Evolutionary conservation across 2,329 filamentous ascomycete genomes (phyloP).

Genomic region (Colletotrichum cuscutae): DNA sequence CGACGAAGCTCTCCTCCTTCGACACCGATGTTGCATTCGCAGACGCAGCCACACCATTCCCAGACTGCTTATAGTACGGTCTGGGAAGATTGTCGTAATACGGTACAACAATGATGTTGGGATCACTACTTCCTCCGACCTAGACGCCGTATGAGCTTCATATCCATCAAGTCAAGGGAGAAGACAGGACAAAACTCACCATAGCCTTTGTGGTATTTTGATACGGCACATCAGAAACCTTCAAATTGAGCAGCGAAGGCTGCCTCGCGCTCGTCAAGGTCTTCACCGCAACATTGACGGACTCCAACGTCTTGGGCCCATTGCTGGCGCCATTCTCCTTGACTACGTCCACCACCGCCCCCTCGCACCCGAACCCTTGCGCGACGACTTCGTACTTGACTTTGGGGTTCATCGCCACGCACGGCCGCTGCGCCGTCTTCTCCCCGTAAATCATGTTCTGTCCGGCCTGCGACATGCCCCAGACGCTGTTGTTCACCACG

Average conservation of each 20-base stretch:
- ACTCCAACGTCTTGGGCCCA: not conserved
- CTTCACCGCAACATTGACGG: not conserved
- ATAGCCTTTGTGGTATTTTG: constrained; percentile 12
- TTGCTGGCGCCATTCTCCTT: not conserved
- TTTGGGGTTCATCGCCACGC: constrained; percentile 16
- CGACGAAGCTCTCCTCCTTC: not conserved
- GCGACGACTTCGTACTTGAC: constrained; percentile 15
- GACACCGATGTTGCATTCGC: not conserved
- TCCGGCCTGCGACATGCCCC: constrained; percentile 26
- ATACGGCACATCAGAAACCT: constrained; percentile 18
- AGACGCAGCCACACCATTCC: not conserved
- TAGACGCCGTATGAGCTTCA: not conserved
- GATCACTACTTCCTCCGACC: constrained; percentile 9
- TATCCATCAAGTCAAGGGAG: no score
- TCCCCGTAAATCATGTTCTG: constrained; percentile 20
- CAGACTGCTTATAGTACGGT: constrained; percentile 4
- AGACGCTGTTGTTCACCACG: constrained; percentile 18
- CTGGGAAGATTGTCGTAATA: constrained; percentile 17
- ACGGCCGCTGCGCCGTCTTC: constrained; percentile 18
- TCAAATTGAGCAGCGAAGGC: constrained; percentile 11
- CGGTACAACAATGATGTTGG: constrained; percentile 10
- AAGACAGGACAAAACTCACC: not conserved
- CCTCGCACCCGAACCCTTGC: constrained; percentile 10
- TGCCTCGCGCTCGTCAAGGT: not conserved
- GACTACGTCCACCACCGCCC: constrained; percentile 9